Base-by-base conservation (phyloP, 2,329 filamentous ascomycete species). In the Lachnellula occidentalis region DNA sequence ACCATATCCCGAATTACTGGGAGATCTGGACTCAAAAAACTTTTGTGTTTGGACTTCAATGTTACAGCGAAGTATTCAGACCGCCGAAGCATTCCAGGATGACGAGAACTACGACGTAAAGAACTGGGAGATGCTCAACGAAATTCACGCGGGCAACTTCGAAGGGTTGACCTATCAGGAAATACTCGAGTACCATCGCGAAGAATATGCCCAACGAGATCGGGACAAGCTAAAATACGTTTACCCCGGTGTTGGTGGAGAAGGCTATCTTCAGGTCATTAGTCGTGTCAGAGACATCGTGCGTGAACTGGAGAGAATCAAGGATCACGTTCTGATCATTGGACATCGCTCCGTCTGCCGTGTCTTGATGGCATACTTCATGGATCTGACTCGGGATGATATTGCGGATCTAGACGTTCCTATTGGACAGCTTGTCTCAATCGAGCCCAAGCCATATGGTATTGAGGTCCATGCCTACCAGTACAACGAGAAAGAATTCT, bases 31-130 rank as follows among this genome's bases (percentile, higher is more conserved):
- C 31, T 81, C 88, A 66, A 95, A 96, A 75, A 90, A 90, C 69
- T 97, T 96, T 69, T 99, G 94, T 70, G 90, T 99, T 15, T 99
- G 94, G 94, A 96, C 92, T 0, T 95, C 90, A 2, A 97, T 97
- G 92, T 81, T 99, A 59, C 87, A 88, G 69, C 88, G 94, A 60
- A 91, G 89, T 57, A 86, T 94, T 49, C 85, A 96, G 67, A 95
- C 92, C 0, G 91, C 88, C 0, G 85, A 94, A 60, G 87, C 88
- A 70, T 99, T 97, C 70, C 88, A 95, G 62, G 79, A 76, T 0
- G 94, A 97, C 61, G 92, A 97, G 21, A 90, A 96, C 51, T 96
- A 92, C 69, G 94, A 97, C 62, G 86, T 95, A 64, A 99, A 99
- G 75, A 89, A 95, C 63, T 96, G 92, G 90, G 88, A 92, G 66